Base-by-base conservation (phyloP, 495 filamentous ascomycete genomes). In the Xylaria longipes region DNA sequence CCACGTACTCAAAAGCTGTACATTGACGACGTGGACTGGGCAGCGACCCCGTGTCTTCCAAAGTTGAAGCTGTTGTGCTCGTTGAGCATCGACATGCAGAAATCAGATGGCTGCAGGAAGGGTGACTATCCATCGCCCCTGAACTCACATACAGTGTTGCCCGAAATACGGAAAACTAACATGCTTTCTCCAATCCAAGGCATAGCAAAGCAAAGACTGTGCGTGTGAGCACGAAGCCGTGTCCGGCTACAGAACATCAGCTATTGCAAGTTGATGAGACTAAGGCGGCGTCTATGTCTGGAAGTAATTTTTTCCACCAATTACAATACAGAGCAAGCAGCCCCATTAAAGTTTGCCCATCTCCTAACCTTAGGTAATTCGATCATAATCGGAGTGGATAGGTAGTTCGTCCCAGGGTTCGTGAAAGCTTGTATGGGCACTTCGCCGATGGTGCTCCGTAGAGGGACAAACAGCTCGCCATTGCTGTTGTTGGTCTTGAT, bases 241-340 rank as follows among this genome's bases (percentile, higher is more conserved):
- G 25, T 56, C 50, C 12, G 25, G 11, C 9, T 29, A 31, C 27
- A 29, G n/a, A 29, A 45, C 35, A 7, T 41, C 20, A 29, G 37
- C 5, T 63, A 43, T 37, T 35, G 15, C 43, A 66, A 14, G 43
- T 33, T 65, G 62, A 35, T 20, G 37, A 22, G 31, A 12, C n/a
- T 20, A 62, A 15, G 3, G 4, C 60, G 12, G n/a, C 60, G 22
- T 22, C 60, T 41, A n/a, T 27, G n/a, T 64, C 39, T 4, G 57
- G 68, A 45, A n/a, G 8, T 70, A 45, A n/a, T n/a, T 50, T 70
- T 70, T 70, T 39, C 68, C 68, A 64, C 58, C 68, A 70, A 39
- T 70, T 29, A 54, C 2, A 43, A 37, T 63, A 58, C 43, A 14
- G n/a, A 5, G 3, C 0, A 22, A 46, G 35, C 15, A 37, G 29